A percentile compares a stretch with the other conserved stretches of the same genome.
Conservation (phyloP, 1,139 yeast species). For the Geotrichum cucujoidarum region DNA sequence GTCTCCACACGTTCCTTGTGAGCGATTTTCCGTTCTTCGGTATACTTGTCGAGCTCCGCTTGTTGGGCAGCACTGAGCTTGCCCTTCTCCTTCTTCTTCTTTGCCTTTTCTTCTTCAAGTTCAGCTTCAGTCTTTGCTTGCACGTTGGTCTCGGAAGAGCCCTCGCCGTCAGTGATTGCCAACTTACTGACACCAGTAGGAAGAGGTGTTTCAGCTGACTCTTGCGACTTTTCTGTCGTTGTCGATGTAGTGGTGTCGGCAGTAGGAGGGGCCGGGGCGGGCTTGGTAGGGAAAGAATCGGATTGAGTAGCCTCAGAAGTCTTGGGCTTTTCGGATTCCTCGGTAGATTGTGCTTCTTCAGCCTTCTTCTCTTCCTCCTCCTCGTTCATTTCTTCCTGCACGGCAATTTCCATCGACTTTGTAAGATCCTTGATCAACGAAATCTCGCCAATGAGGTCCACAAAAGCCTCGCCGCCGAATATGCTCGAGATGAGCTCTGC, state of each 20-base stretch:
- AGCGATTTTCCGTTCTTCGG: conserved; percentile 68
- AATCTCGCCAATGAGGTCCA: conserved; percentile 84
- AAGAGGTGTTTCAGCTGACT: not conserved
- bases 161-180: conserved; percentile 8
- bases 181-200: not conserved
- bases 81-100: conserved; percentile 42
- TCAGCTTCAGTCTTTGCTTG: conserved; percentile 24
- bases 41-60: conserved; percentile 68
- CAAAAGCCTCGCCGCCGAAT: conserved; percentile 91
- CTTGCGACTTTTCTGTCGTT: conserved; percentile 3
- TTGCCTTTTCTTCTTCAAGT: not conserved
- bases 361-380: conserved; percentile 32
- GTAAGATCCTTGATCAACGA: conserved; percentile 77
- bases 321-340: conserved; percentile 11
- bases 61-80: conserved; percentile 44
- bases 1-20: conserved; percentile 68
- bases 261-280: conserved; percentile 4
- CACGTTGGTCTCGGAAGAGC: conserved; percentile 3
- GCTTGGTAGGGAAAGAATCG: conserved; percentile 3
- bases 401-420: conserved; percentile 66
- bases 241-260: not conserved
- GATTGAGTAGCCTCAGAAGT: conserved; percentile 11
- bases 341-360: not conserved
- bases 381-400: conserved; percentile 77
- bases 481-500: conserved; percentile 79